Percentiles rank a stretch among this genome's conserved stretches.
Evolutionary conservation across 2,329 filamentous ascomycete genomes (phyloP).

Genomic region (Colletotrichum zoysiae): DNA sequence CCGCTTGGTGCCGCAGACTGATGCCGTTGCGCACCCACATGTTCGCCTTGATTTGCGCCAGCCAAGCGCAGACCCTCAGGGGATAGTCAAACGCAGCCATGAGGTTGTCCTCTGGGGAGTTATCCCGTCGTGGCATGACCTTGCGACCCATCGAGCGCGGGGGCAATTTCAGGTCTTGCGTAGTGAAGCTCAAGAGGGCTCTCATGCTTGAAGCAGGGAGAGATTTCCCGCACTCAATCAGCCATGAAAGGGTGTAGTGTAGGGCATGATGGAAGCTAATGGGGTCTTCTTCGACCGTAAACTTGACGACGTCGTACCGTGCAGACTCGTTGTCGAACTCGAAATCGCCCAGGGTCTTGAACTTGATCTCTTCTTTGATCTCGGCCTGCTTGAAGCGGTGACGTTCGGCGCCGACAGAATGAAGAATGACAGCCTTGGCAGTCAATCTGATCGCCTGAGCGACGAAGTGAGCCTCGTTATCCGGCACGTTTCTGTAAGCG

Average conservation of each 20-base stretch:
- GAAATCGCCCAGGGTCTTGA: slow-evolving; percentile 82
- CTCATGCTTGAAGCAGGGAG: slow-evolving; percentile 77
- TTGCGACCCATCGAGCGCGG: slow-evolving; percentile 72
- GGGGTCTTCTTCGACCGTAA: slow-evolving; percentile 87
- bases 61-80: slow-evolving; percentile 92
- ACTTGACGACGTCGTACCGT: slow-evolving; percentile 81
- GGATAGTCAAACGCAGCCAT: slow-evolving; percentile 94
- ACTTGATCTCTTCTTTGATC: slow-evolving; percentile 86
- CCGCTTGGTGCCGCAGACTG: slow-evolving; percentile 93
- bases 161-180: slow-evolving; percentile 75
- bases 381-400: slow-evolving; percentile 87
- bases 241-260: slow-evolving; percentile 96
- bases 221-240: slow-evolving; percentile 88
- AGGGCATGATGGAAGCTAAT: slow-evolving; percentile 98
- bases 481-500: slow-evolving; percentile 79
- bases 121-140: slow-evolving; percentile 67
- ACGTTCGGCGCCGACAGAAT: slow-evolving; percentile 90
- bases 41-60: slow-evolving; percentile 96
- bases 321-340: slow-evolving; percentile 77
- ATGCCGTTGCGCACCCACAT: slow-evolving; percentile 99
- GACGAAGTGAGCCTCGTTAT: slow-evolving; percentile 76
- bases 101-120: slow-evolving; percentile 80
- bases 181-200: slow-evolving; percentile 77
- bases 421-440: slow-evolving; percentile 86
- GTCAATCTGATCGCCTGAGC: slow-evolving; percentile 78